phyloP scores from a whole-genome alignment of 164 flowering plant genomes.

The Umbellularia californica region DNA sequence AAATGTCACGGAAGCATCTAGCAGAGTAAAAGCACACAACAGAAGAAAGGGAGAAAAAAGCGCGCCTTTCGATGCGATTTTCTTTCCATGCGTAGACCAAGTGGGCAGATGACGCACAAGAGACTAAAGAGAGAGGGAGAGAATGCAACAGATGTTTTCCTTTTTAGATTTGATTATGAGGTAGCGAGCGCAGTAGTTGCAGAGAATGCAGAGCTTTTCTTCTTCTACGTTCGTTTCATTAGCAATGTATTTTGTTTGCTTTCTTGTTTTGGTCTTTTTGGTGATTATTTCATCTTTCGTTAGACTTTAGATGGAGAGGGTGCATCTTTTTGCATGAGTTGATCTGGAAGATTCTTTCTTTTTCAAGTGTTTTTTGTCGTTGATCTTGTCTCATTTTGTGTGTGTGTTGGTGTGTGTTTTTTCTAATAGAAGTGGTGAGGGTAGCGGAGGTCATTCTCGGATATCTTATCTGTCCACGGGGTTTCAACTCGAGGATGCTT shows the following conservation, averaged over 20 bases:
- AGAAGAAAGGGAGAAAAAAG: not conserved
- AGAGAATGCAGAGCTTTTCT: not conserved
- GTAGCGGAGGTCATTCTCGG: not conserved
- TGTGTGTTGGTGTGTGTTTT: no score
- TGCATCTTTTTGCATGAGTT: no score
- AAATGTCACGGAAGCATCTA: not conserved
- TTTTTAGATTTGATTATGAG: not conserved
- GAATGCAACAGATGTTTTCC: no score
- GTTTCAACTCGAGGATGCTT: constrained; percentile 1
- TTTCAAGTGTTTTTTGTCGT: no score
- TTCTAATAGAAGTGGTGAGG: not conserved
- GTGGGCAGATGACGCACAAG: not conserved
- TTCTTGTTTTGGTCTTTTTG: not conserved
- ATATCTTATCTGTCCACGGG: not conserved
- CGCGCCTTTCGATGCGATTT: not conserved
- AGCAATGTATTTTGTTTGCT: not conserved
- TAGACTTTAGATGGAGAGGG: not conserved
- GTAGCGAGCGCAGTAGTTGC: not conserved
- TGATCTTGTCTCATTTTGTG: no score
- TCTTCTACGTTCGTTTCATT: not conserved
- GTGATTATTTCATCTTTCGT: not conserved
- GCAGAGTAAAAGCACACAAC: not conserved
- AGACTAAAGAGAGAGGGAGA: not conserved
- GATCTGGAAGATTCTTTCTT: no score
- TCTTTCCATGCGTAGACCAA: not conserved